Percentiles rank a stretch among this genome's conserved stretches.
Evolutionary conservation across 2,329 filamentous ascomycete species (phyloP).

Genomic region (Penicillium sp.): DNA sequence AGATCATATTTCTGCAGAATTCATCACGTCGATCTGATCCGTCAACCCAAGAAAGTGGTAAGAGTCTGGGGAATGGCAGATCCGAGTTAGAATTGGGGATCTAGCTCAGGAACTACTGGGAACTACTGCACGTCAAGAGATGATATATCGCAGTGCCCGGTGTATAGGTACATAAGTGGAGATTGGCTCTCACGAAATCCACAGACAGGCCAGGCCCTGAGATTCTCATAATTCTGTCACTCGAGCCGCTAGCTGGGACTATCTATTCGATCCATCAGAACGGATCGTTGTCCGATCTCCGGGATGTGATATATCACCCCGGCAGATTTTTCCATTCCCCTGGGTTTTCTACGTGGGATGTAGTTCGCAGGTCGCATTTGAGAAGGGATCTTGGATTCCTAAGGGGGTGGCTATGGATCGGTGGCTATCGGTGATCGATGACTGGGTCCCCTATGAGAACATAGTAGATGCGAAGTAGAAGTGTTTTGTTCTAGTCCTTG

Average conservation of each 20-base stretch:
- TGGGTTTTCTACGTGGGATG: not conserved
- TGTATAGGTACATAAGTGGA: not conserved
- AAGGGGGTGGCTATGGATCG: not conserved
- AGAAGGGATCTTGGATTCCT: not conserved
- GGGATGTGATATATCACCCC: slow-evolving; percentile 21
- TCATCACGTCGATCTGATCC: slow-evolving; percentile 13
- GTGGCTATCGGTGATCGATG: not conserved
- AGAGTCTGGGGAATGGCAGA: slow-evolving; percentile 10
- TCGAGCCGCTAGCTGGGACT: slow-evolving; percentile 14
- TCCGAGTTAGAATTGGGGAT: not conserved
- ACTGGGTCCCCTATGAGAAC: not conserved
- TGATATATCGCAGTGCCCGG: not conserved
- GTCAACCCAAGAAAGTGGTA: slow-evolving; percentile 18
- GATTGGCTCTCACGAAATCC: not conserved
- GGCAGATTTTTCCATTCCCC: slow-evolving; percentile 1
- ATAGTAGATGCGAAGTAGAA: not conserved
- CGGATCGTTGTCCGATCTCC: slow-evolving; percentile 12
- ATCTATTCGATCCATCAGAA: slow-evolving; percentile 21
- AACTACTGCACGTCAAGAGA: not conserved
- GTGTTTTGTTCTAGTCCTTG: not conserved
- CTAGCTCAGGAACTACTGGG: not conserved
- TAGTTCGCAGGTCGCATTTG: not conserved
- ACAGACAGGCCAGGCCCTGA: not conserved
- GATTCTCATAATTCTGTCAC: slow-evolving; percentile 3
- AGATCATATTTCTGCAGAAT: slow-evolving; percentile 10